Conservation (phyloP, 768 basidiomycete species). For the Boletus subcaerulescens region DNA sequence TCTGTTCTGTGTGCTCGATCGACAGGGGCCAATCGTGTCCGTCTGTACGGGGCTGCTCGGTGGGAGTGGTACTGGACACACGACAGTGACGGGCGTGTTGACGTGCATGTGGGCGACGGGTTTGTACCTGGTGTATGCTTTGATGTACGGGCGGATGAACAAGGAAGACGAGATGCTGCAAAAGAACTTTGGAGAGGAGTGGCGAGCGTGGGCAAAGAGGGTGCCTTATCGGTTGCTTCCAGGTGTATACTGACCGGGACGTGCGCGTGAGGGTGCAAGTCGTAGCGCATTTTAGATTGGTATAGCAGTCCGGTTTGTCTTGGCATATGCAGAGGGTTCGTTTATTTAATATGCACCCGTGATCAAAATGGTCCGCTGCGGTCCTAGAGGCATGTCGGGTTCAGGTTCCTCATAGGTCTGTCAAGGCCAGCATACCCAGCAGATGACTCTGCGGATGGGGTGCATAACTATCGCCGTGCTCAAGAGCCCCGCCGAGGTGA, state of each 20-base stretch:
- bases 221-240: conserved; percentile 26
- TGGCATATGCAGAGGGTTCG: no score
- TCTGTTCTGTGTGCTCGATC: conserved; percentile 6
- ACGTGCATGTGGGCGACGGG: not conserved
- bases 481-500: no score
- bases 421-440: no score
- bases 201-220: conserved; percentile 20
- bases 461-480: no score
- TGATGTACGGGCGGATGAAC: conserved; percentile 12
- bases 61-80: not conserved
- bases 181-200: conserved; percentile 22
- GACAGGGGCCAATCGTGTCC: not conserved
- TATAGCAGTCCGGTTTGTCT: no score
- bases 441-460: no score
- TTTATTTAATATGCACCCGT: no score
- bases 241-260: conserved; percentile 3
- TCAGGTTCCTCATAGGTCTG: no score
- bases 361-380: no score
- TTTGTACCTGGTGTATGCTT: not conserved
- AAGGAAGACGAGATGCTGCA: conserved; percentile 28
- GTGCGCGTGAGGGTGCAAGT: no score
- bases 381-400: no score
- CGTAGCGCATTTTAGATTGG: no score
- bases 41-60: not conserved
- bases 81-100: not conserved